Evolutionary conservation across 1,284 basidiomycete species (phyloP), one percentile per base, ranked within the genome.

Genomic region (Termitomyces sp.): DNA sequence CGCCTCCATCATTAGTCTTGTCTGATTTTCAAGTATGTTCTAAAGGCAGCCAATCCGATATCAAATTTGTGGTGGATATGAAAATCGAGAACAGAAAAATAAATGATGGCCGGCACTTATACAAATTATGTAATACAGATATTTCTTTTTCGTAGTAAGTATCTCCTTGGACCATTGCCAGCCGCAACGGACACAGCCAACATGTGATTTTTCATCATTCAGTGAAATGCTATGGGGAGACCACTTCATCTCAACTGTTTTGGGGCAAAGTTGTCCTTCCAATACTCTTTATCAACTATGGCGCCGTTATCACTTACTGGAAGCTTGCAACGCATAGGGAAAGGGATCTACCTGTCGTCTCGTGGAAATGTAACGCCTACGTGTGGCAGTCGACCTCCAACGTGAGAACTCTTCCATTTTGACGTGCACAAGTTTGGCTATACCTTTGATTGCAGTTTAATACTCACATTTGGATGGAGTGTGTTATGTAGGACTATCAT

Each of bases 391-490:
- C 38, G 17, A 46, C 13, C 19, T 46, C 54, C 54, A 43, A 52
- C 31, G 50, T 52, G 44, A 47, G 50, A 8, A 19, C 6, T 39
- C 24, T 43, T 17, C 5, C 2, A 17, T 21, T 34, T 33, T 21
- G 17, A 9, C 8, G 8, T 17, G 24, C 3, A 33, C 19, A 21
- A 48, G 38, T 24, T 26, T 30, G 8, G 19, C 7, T 38, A 2
- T 12, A 28, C 12, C n/a, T 28, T 41, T 3, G 42, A 10, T 12
- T 42, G 3, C 21, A 80, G 77, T 4, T 59, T 79, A 5, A 72
- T 81, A 39, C 55, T 79, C 8, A 68, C 78, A 12, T 80, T 78
- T 55, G 77, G 77, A 41, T 81, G 80, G 79, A 78, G 79, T 80
- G 53, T 30, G 57, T 60, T 13, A 28, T 30, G 9, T 13, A 1